Evolutionary conservation across 2,329 filamentous ascomycete genomes (phyloP).

Genomic region (Scytalidium lignicola): DNA sequence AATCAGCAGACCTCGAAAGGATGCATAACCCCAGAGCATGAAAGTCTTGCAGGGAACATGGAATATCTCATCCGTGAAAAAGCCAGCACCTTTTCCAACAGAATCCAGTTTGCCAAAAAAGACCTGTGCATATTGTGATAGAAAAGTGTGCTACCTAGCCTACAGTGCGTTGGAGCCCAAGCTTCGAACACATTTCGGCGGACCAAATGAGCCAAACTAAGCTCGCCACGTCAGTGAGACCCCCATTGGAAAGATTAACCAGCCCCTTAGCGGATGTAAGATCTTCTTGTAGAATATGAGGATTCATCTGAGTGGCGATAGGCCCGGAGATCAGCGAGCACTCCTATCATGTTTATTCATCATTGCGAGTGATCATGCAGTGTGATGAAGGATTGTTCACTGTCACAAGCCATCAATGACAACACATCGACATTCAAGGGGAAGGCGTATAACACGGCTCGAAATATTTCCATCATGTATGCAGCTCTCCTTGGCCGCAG

Average conservation of each 20-base stretch:
- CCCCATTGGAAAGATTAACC: slow-evolving; percentile 18
- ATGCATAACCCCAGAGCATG: background rate
- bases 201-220: slow-evolving; percentile 23
- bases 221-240: slow-evolving; percentile 26
- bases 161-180: slow-evolving; percentile 15
- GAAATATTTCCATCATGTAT: slow-evolving; percentile 6
- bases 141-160: slow-evolving; percentile 13
- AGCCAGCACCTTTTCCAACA: background rate
- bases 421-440: slow-evolving; percentile 20
- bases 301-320: slow-evolving; percentile 17
- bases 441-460: background rate
- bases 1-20: background rate
- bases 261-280: slow-evolving; percentile 17
- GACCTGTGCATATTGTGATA: slow-evolving; percentile 11
- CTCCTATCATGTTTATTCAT: slow-evolving; percentile 13
- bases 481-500: slow-evolving; percentile 14
- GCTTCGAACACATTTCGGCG: slow-evolving; percentile 11
- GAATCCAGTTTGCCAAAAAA: background rate
- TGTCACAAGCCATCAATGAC: slow-evolving; percentile 19
- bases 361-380: slow-evolving; percentile 18
- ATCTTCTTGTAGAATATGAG: slow-evolving; percentile 10
- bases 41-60: background rate
- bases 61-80: background rate
- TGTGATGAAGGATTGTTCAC: slow-evolving; percentile 18
- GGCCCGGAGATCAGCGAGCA: slow-evolving; percentile 19